A percentile compares a stretch with the other conserved stretches of the same genome.
Conservation (phyloP, 352 stramenopile genomes). For the Elongisporangium prolatum region DNA sequence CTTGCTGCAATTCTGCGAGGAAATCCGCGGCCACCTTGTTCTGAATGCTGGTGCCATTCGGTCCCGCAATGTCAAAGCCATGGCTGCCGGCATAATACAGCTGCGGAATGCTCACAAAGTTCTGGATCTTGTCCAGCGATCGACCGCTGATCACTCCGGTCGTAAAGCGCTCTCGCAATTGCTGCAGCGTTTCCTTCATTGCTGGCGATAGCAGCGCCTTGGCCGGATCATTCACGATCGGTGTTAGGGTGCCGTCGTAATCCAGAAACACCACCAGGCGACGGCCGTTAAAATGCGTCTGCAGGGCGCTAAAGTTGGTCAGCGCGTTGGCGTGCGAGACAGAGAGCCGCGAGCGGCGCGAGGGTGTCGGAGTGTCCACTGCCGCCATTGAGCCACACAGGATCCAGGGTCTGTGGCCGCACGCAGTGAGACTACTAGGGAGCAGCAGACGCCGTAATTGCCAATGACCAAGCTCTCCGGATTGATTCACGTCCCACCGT, state of each 20-base stretch:
- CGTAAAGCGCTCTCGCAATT: slow-evolving; percentile 74
- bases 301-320: slow-evolving; percentile 57
- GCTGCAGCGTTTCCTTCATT: slow-evolving; percentile 69
- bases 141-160: slow-evolving; percentile 85
- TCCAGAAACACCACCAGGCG: slow-evolving; percentile 85
- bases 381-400: not conserved
- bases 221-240: slow-evolving; percentile 86
- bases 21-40: slow-evolving; percentile 83
- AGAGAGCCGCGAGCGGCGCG: slow-evolving; percentile 39
- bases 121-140: slow-evolving; percentile 85
- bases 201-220: slow-evolving; percentile 60
- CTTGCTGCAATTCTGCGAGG: slow-evolving; percentile 48
- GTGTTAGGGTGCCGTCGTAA: slow-evolving; percentile 88
- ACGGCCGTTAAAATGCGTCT: slow-evolving; percentile 40
- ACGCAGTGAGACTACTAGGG: not conserved
- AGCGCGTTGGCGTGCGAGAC: slow-evolving; percentile 73
- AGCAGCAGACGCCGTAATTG: not conserved
- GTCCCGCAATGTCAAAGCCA: slow-evolving; percentile 86
- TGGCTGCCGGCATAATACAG: slow-evolving; percentile 89
- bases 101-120: slow-evolving; percentile 84
- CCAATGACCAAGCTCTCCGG: not conserved
- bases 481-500: not conserved
- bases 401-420: not conserved
- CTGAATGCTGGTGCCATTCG: slow-evolving; percentile 71
- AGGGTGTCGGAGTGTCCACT: slow-evolving; percentile 1